Evolutionary conservation across 208 protist genomes (phyloP).

Genomic region (Herpetomonas tarakana): DNA sequence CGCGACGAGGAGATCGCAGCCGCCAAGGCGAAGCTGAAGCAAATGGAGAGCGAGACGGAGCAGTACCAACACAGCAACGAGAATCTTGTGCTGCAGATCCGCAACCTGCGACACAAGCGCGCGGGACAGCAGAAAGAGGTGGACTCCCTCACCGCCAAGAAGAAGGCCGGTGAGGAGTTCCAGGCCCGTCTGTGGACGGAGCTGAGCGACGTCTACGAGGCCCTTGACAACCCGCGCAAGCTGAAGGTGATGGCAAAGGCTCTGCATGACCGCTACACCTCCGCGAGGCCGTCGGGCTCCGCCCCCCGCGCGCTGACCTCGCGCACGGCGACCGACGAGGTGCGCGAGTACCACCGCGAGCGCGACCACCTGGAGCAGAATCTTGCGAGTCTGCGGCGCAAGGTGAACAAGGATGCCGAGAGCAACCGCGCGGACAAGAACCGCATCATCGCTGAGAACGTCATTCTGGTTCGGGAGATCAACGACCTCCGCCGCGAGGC

Average conservation of each 20-base stretch:
- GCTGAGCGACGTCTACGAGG: slow-evolving; percentile 69
- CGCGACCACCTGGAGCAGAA: slow-evolving; percentile 94
- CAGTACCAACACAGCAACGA: slow-evolving; percentile 93
- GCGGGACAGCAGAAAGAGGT: slow-evolving; percentile 93
- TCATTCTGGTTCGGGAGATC: slow-evolving; percentile 94
- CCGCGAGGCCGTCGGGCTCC: slow-evolving; percentile 21
- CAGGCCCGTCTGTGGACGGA: slow-evolving; percentile 90
- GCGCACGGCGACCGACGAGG: slow-evolving; percentile 85
- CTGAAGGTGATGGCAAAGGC: slow-evolving; percentile 92
- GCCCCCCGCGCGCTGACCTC: slow-evolving; percentile 46
- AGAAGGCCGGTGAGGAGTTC: slow-evolving; percentile 75
- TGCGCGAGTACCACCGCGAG: slow-evolving; percentile 95
- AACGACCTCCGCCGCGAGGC: slow-evolving; percentile 96
- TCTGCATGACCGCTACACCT: slow-evolving; percentile 92
- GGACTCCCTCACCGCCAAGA: slow-evolving; percentile 53
- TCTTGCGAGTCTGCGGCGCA: slow-evolving; percentile 90
- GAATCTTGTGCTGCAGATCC: slow-evolving; percentile 91
- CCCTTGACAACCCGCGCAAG: slow-evolving; percentile 40
- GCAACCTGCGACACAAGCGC: slow-evolving; percentile 92
- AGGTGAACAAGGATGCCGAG: slow-evolving; percentile 94
- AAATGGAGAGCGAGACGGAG: slow-evolving; percentile 94
- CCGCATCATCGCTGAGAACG: slow-evolving; percentile 95
- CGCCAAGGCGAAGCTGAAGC: slow-evolving; percentile 92
- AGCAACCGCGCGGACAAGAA: slow-evolving; percentile 86
- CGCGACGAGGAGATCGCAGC: slow-evolving; percentile 93